Base-by-base conservation (phyloP, 306 rosid species). In the Trichosanthes cucumerina region DNA sequence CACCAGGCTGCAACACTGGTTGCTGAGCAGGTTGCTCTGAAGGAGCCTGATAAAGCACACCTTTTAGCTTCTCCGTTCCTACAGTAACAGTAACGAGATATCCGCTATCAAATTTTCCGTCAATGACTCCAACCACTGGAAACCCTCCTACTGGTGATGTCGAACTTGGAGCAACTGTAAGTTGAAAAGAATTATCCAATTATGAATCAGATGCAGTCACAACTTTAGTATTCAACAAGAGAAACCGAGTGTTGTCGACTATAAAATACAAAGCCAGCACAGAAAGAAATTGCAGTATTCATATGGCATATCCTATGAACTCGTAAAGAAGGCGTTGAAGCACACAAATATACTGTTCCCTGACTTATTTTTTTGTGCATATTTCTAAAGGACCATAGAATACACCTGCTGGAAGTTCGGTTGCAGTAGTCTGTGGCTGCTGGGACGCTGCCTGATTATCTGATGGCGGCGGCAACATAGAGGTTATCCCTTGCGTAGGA, bases 31-130 rank as follows among this genome's bases (percentile, higher is more conserved):
- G 62, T 41, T 82, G 58, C 46, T 80, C 85, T 12, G 75, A 80
- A 56, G 96, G 88, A 73, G 87, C 81, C 83, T 84, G 87, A 79
- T 92, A 95, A 21, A 95, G 97, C 7, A 95, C 96, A 0, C 99
- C 99, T 79, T 83, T 90, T 52, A 92, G 91, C 84, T 81, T 86
- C 91, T 89, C 86, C 0, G 97, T 79, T 64, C 99, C 99, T 28
- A 87, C 66, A 9, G 89, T 87, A 53, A 91, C 96, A 1, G 97
- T 88, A 47, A 95, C 97, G 72, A 95, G 92, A 87, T 92, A 95
- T 5, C 99, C 99, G 59, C 90, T 88, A 12, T 95, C 99, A 33
- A 95, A 91, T 80, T 92, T 95, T 47, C 97, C 99, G 79, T 95
- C 99, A 68, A 95, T 95, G 28, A 92, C 89, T 74, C 99, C 99